Conservation (phyloP, 192 early-diverging fungal genomes). For the Coemansia interrupta region DNA sequence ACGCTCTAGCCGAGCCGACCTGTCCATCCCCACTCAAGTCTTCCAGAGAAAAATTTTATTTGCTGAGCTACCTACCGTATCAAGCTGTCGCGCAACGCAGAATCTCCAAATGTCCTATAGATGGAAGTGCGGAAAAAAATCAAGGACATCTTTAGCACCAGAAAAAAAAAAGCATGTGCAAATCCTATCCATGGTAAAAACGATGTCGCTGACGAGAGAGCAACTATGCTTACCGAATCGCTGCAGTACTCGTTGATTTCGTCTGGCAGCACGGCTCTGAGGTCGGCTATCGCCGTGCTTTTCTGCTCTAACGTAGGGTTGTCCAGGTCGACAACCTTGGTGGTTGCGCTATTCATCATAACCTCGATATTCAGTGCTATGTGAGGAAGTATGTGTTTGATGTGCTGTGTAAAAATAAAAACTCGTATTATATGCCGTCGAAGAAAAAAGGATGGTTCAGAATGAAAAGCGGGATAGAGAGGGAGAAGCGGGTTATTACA, state of each 20-base stretch:
- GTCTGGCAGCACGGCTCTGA: slow-evolving; percentile 29
- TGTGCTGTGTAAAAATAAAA: too few species aligned
- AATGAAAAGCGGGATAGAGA: too few species aligned
- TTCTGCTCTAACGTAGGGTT: slow-evolving; percentile 40
- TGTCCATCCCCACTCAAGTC: too few species aligned
- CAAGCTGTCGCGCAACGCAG: slow-evolving; percentile 59
- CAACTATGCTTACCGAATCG: slow-evolving; percentile 28
- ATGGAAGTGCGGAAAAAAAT: slow-evolving; percentile 2
- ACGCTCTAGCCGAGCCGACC: background rate
- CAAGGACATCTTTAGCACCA: slow-evolving; percentile 2
- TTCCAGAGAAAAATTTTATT: slow-evolving; percentile 1
- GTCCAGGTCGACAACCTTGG: slow-evolving; percentile 35
- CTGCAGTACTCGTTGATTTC: slow-evolving; percentile 44
- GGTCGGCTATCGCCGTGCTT: slow-evolving; percentile 24
- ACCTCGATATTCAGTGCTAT: background rate
- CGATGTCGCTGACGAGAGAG: background rate
- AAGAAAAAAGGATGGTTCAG: too few species aligned
- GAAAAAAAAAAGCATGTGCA: background rate
- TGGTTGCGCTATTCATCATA: slow-evolving; percentile 5
- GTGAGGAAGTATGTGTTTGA: too few species aligned
- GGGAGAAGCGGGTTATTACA: too few species aligned
- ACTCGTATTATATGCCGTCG: too few species aligned
- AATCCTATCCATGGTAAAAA: background rate
- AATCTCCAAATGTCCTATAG: slow-evolving; percentile 59
- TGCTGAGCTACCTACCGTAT: slow-evolving; percentile 56